Conservation (phyloP, 495 filamentous ascomycete species). For the Lepidopterella palustris region DNA sequence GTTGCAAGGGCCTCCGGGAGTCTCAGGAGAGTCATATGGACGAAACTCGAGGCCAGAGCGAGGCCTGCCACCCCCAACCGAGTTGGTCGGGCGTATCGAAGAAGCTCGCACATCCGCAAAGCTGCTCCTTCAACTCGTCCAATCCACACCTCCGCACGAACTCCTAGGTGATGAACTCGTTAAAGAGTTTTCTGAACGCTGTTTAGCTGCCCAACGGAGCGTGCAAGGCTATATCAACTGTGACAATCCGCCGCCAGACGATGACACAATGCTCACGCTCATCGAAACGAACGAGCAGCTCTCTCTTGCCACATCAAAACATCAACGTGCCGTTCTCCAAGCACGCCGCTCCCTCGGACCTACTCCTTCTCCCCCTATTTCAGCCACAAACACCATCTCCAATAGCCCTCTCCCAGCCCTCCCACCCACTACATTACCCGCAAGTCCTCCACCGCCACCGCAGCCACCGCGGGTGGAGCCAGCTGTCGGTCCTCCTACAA, state of each 20-base stretch:
- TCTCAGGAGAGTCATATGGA: neutral
- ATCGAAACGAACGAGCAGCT: conserved; percentile 94
- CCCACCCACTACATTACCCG: neutral
- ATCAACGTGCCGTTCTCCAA: conserved; percentile 72
- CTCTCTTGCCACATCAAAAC: conserved; percentile 64
- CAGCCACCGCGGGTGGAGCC: neutral
- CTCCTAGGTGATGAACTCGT: conserved; percentile 76
- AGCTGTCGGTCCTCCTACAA: neutral
- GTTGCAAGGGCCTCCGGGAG: neutral
- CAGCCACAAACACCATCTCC: conserved; percentile 10
- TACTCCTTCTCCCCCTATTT: conserved; percentile 26
- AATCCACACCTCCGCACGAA: conserved; percentile 71
- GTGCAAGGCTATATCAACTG: conserved; percentile 79
- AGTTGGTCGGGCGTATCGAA: conserved; percentile 76
- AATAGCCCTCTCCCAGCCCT: conserved; percentile 2
- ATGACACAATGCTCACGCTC: conserved; percentile 82
- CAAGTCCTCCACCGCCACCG: neutral
- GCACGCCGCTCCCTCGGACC: conserved; percentile 43
- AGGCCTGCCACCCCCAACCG: conserved; percentile 65
- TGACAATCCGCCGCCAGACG: conserved; percentile 73
- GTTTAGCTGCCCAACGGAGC: conserved; percentile 65
- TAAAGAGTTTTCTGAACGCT: conserved; percentile 86
- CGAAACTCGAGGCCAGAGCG: conserved; percentile 34
- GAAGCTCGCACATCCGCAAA: conserved; percentile 87
- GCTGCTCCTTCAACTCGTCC: conserved; percentile 80